These are phyloP conservation scores for Phragmites australis DNA, from an alignment of 176 grass and related monocot species.

Conservation along the genomic window DNA sequence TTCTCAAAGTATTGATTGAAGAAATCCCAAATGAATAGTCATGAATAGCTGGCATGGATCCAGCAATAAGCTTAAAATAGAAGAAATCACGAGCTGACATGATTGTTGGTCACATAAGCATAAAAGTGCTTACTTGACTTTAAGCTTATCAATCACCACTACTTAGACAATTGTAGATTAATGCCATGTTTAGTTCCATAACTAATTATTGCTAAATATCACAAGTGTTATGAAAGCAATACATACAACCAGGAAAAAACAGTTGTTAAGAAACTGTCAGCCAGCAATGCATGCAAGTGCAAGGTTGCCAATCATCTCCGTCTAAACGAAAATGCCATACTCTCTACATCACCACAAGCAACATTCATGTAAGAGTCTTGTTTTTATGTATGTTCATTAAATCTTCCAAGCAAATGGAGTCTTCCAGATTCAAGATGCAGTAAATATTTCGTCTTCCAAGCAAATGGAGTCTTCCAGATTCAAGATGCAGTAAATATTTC, in stretches of 20 bases:
- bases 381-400: background rate
- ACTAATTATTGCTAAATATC: background rate
- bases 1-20: conserved; percentile 2
- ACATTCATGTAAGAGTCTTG: background rate
- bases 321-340: conserved; percentile 15
- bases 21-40: background rate
- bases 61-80: conserved; percentile 8
- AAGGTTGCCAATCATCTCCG: conserved; percentile 10
- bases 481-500: conserved; percentile 29
- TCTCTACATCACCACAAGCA: background rate
- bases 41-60: conserved; percentile 5
- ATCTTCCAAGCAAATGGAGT: conserved; percentile 23
- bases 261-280: background rate
- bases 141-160: background rate
- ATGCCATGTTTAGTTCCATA: background rate
- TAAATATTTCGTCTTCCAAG: conserved; percentile 24
- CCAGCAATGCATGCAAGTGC: conserved; percentile 4
- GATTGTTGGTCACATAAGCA: background rate
- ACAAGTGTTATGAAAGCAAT: background rate
- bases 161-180: background rate
- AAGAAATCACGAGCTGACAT: conserved; percentile 15
- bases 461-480: conserved; percentile 11
- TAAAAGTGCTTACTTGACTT: background rate
- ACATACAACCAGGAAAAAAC: background rate
- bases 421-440: conserved; percentile 29